Evolutionary conservation across 2,329 filamentous ascomycete genomes (phyloP), one percentile per base, ranked within the genome.

Genomic region (Fusarium nygamai): DNA sequence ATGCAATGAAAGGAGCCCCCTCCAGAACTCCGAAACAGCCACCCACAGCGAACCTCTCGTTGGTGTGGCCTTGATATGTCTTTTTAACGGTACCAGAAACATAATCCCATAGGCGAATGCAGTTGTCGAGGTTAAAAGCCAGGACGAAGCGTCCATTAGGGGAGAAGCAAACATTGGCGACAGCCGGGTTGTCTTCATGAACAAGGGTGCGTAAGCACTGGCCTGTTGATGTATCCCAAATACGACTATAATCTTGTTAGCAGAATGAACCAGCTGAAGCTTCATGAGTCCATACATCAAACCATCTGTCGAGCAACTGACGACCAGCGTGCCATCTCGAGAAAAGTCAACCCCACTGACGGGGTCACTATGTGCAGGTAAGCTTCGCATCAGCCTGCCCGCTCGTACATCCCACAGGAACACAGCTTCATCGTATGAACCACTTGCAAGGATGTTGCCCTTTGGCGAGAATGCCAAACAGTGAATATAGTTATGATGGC

Each of bases 401-500:
- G 94, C 94, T 20, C 96, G 89, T 20, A 98, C 94, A 82, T 99
- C 96, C 96, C 96, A 99, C 10, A 99, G 84, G 74, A 98, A 98
- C 0, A 99, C 94, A 9, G 96, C 96, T 85, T 99, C 96, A 76
- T 99, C 96, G 83, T 98, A 98, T 73, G 94, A 97, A 19, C 96
- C 96, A 75, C 94, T 97, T 22, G 95, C 96, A 39, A 99, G 89
- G 80, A 98, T 98, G 80, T 99, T 99, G 31, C 96, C 96, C 82
- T 98, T 98, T 4, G 96, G 96, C n/a, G 94, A 96, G 82, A 98
- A 98, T 11, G 95, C 95, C 39, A 99, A 87, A 58, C 93, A 94
- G 83, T 97, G 98, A 38, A 99, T 92, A 83, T 98, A 98, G 83
- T 97, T 98, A 82, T 98, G 95, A 79, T 99, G 96, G 6, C 96